phyloP scores from a whole-genome alignment of 176 grass and related monocot species.

The Carex myosuroides region DNA sequence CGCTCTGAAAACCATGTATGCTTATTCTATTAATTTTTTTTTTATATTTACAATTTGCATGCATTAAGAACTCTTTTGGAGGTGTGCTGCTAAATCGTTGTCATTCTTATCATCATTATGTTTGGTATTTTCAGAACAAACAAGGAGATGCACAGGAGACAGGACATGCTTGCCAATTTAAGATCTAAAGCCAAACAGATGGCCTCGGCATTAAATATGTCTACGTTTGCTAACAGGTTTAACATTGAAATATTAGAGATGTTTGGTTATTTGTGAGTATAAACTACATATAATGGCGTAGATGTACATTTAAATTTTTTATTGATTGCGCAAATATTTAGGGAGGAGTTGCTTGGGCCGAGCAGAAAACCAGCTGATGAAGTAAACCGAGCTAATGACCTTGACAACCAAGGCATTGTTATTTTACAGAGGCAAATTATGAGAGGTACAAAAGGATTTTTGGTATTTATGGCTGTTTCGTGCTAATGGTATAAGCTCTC shows the following conservation, averaged over 20 bases:
- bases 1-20: slow-evolving; percentile 38
- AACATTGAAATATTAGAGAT: background rate
- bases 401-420: slow-evolving; percentile 52
- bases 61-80: background rate
- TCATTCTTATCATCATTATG: background rate
- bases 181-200: slow-evolving; percentile 48
- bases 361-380: slow-evolving; percentile 37
- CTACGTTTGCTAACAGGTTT: slow-evolving; percentile 44
- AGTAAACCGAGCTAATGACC: slow-evolving; percentile 24
- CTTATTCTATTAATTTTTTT: background rate
- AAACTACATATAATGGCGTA: background rate
- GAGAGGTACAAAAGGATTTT: slow-evolving; percentile 37
- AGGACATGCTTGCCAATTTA: slow-evolving; percentile 49
- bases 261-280: background rate
- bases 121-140: slow-evolving; percentile 29
- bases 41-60: background rate
- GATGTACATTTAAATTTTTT: background rate
- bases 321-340: slow-evolving; percentile 12
- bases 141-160: slow-evolving; percentile 55
- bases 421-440: slow-evolving; percentile 55
- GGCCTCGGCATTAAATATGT: slow-evolving; percentile 32
- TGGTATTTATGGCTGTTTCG: background rate
- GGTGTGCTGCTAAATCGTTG: background rate
- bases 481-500: background rate
- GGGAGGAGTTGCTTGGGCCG: slow-evolving; percentile 36